These are phyloP conservation scores for Salvia splendens DNA, from an alignment of 257 asterid genomes.

Conservation along the genomic window DNA sequence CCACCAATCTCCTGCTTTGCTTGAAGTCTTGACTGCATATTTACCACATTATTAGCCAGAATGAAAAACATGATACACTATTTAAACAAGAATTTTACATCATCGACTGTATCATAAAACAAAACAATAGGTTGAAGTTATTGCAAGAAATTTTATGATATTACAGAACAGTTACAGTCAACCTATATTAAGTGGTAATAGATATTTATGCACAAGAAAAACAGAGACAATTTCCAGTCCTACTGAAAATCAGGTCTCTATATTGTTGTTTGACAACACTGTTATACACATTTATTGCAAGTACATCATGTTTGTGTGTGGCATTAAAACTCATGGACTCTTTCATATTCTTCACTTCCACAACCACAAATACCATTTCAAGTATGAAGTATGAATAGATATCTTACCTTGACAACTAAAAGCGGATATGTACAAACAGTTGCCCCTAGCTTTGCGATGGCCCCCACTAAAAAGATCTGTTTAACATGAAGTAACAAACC, in stretches of 20 bases:
- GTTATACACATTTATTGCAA: not conserved
- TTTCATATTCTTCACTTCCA: conserved; percentile 15
- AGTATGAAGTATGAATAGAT: not conserved
- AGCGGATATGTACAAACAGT: conserved; percentile 86
- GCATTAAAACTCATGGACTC: not conserved
- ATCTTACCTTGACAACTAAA: conserved; percentile 81
- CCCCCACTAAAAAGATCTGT: conserved; percentile 76
- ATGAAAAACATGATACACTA: not conserved
- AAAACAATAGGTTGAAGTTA: too few relatives aligned
- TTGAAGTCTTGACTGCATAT: conserved; percentile 93
- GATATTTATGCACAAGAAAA: not conserved
- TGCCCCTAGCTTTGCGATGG: conserved; percentile 93
- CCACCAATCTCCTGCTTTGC: conserved; percentile 96
- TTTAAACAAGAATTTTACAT: not conserved
- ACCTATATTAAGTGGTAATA: too few relatives aligned
- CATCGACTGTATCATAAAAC: not conserved
- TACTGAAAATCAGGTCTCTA: conserved; percentile 3
- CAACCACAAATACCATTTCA: not conserved
- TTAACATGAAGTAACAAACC: conserved; percentile 17
- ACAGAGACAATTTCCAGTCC: not conserved
- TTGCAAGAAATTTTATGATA: too few relatives aligned
- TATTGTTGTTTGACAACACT: not conserved
- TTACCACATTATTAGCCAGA: conserved; percentile 18
- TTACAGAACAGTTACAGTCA: too few relatives aligned
- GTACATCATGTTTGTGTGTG: not conserved